Evolutionary conservation across 2,329 filamentous ascomycete genomes (phyloP).

Genomic region (Alternaria conjuncta): DNA sequence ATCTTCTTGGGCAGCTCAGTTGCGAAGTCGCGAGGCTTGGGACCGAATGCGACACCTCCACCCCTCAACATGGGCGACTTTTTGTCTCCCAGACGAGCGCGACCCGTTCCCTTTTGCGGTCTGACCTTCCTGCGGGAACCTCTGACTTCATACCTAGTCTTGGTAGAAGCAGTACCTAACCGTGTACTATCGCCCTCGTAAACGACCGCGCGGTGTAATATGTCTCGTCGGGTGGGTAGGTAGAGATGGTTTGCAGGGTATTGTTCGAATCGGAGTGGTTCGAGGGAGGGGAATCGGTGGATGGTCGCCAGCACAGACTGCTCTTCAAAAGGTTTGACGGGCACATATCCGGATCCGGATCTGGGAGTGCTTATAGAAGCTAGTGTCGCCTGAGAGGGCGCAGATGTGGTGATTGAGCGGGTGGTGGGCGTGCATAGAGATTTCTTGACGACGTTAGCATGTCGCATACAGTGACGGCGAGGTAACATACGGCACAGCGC

Average conservation of each 20-base stretch:
- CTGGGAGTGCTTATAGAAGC: conserved; percentile 47
- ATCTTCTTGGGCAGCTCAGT: conserved; percentile 85
- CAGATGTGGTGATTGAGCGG: conserved; percentile 50
- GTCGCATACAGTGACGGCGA: conserved; percentile 45
- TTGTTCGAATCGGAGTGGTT: conserved; percentile 77
- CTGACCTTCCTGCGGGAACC: conserved; percentile 83
- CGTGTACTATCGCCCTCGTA: conserved; percentile 91
- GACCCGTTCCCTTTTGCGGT: conserved; percentile 85
- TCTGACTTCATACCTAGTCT: conserved; percentile 73
- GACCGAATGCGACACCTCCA: conserved; percentile 89
- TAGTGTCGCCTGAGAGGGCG: conserved; percentile 64
- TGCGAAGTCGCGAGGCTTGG: conserved; percentile 87
- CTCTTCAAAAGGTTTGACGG: conserved; percentile 39
- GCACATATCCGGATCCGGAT: conserved; percentile 48
- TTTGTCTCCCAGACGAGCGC: conserved; percentile 77
- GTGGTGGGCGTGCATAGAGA: conserved; percentile 29
- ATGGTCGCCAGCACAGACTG: conserved; percentile 79
- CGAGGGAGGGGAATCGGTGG: conserved; percentile 87
- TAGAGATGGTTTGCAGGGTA: conserved; percentile 85
- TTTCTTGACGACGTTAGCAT: conserved; percentile 34
- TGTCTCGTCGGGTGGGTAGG: conserved; percentile 85
- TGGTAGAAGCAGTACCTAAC: conserved; percentile 70
- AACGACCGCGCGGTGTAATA: conserved; percentile 89
- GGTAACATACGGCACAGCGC: conserved; percentile 57
- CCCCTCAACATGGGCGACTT: conserved; percentile 83